phyloP scores from a whole-genome alignment of 2,329 filamentous ascomycete genomes.

The Alternaria consortialis region DNA sequence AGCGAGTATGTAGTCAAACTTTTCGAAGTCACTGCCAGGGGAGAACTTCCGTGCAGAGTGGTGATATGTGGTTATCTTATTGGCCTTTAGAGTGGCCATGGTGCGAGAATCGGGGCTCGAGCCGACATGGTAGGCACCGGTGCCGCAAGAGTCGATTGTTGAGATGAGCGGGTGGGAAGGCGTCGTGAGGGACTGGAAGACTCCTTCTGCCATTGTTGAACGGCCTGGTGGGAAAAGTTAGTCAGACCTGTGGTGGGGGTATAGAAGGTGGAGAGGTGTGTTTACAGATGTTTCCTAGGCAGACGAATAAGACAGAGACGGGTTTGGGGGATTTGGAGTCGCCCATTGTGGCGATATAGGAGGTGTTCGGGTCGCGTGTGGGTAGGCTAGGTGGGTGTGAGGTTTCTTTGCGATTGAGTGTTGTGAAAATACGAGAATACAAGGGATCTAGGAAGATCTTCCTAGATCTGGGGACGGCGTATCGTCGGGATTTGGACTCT shows the following conservation, averaged over 20 bases:
- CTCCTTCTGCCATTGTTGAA: constrained; percentile 95
- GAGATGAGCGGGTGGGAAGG: constrained; percentile 63
- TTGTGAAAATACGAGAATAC: constrained; percentile 1
- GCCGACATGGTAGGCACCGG: constrained; percentile 84
- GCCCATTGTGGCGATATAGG: constrained; percentile 8
- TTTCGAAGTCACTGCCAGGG: constrained; percentile 74
- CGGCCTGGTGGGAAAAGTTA: constrained; percentile 55
- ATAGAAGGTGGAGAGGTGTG: not conserved
- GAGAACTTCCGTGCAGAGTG: constrained; percentile 79
- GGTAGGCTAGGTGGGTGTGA: not conserved
- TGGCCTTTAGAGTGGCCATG: constrained; percentile 75
- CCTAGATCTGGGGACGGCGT: constrained; percentile 9
- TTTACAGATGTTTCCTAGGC: constrained; percentile 92
- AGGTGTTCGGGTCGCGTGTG: not conserved
- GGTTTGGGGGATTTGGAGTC: constrained; percentile 33
- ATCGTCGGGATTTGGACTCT: not conserved
- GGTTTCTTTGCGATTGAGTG: not conserved
- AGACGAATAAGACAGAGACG: constrained; percentile 88
- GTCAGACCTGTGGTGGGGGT: not conserved
- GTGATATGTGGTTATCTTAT: constrained; percentile 79
- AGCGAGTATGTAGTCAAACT: constrained; percentile 92
- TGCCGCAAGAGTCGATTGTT: constrained; percentile 87
- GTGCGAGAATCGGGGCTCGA: constrained; percentile 83
- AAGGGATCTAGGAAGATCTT: constrained; percentile 2
- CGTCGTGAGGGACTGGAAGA: constrained; percentile 78